Evolutionary conservation across 495 filamentous ascomycete genomes (phyloP).

Genomic region (Thermothielavioides terrestris): DNA sequence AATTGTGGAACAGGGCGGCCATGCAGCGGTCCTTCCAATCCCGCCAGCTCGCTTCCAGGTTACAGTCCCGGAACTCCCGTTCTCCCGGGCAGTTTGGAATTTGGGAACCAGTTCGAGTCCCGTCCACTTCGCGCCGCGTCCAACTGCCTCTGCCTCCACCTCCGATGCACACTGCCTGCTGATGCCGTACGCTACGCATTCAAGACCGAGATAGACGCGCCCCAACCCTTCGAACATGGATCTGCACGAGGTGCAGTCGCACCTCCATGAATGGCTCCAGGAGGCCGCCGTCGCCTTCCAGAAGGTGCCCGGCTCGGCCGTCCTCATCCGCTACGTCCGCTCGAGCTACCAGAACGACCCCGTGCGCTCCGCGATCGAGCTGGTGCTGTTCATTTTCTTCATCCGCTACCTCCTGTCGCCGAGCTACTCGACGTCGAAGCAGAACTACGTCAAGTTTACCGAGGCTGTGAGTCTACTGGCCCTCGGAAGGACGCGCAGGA

Average conservation of each 20-base stretch:
- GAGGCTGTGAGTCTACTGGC: conserved; percentile 53
- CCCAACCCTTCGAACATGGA: conserved; percentile 50
- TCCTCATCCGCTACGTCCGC: conserved; percentile 88
- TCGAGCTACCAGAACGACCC: conserved; percentile 98
- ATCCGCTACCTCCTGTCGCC: conserved; percentile 87
- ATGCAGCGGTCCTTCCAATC: neutral
- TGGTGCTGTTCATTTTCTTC: conserved; percentile 92
- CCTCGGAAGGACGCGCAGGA: neutral
- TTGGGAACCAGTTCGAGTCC: no score
- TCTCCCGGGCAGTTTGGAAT: no score
- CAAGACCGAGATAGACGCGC: neutral
- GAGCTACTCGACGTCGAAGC: conserved; percentile 78
- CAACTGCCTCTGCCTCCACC: no score
- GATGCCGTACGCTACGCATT: no score
- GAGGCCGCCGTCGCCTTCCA: conserved; percentile 68
- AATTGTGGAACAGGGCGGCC: neutral
- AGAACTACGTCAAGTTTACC: conserved; percentile 75
- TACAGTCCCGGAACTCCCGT: neutral
- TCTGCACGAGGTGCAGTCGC: conserved; percentile 66
- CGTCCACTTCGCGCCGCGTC: no score
- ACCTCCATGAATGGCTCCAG: conserved; percentile 56
- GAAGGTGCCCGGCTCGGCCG: conserved; percentile 84
- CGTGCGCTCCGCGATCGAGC: conserved; percentile 82
- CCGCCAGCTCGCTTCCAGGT: neutral
- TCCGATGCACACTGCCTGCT: no score